Evolutionary conservation across 2,329 filamentous ascomycete species (phyloP).

Genomic region (Nothophoma quercina): DNA sequence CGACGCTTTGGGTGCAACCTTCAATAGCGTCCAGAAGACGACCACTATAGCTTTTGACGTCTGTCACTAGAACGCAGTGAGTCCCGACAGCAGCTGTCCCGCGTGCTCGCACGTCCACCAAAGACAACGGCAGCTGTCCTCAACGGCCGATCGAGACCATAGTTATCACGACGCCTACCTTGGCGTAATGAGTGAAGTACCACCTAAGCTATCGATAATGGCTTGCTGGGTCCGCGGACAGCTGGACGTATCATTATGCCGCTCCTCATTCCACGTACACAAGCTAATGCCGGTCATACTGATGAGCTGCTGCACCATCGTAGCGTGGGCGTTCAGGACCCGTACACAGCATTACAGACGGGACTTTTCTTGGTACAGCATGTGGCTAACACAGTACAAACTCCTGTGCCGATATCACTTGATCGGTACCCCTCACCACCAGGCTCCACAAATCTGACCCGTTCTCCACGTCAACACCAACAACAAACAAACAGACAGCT

Average conservation of each 20-base stretch:
- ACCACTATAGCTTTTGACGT: neutral
- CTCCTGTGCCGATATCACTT: neutral
- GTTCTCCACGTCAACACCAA: neutral
- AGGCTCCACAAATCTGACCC: neutral
- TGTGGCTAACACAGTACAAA: neutral
- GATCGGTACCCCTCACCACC: slow-evolving; percentile 1
- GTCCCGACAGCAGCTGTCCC: neutral
- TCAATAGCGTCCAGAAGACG: neutral
- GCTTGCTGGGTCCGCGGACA: neutral
- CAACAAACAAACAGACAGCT: neutral
- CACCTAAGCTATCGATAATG: neutral
- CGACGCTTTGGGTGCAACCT: neutral
- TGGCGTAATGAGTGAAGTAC: neutral
- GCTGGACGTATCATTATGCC: neutral
- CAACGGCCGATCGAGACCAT: neutral
- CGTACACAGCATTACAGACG: neutral
- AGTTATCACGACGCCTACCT: neutral
- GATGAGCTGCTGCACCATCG: neutral
- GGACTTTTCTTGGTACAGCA: neutral
- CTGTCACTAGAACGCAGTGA: neutral
- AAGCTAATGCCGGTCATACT: slow-evolving; percentile 8
- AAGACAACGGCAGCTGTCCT: neutral
- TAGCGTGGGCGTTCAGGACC: neutral
- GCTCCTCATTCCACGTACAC: neutral
- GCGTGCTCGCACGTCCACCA: neutral